phyloP scores from a whole-genome alignment of 495 filamentous ascomycete genomes.

The Elasticomyces elasticus region DNA sequence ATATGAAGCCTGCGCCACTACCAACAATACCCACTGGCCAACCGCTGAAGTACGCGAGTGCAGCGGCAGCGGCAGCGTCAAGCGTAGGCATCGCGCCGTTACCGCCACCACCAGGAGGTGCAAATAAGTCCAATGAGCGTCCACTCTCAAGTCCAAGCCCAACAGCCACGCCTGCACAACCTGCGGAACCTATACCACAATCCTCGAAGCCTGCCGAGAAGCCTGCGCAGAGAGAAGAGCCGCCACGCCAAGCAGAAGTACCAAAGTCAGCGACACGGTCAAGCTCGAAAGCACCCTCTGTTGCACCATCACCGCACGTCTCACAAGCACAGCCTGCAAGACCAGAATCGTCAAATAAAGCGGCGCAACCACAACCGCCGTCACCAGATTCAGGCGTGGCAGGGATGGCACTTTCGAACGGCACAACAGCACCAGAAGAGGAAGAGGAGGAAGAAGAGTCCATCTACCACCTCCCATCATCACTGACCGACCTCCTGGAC shows the following conservation, averaged over 20 bases:
- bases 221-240: conserved; percentile 37
- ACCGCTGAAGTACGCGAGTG: conserved; percentile 90
- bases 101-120: conserved; percentile 69
- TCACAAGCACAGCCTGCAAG: conserved; percentile 21
- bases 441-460: conserved; percentile 62
- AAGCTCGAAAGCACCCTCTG: conserved; percentile 2
- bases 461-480: conserved; percentile 86
- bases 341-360: conserved; percentile 12
- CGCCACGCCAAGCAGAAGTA: conserved; percentile 5
- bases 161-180: too few species aligned
- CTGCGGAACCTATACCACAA: conserved; percentile 33
- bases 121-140: conserved; percentile 38
- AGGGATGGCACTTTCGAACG: conserved; percentile 43
- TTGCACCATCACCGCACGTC: conserved; percentile 1
- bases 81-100: conserved; percentile 88
- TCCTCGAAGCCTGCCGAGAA: conserved; percentile 37
- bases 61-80: conserved; percentile 87
- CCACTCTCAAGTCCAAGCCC: too few species aligned
- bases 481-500: conserved; percentile 78
- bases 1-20: conserved; percentile 86
- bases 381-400: conserved; percentile 24
- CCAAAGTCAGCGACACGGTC: conserved; percentile 20
- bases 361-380: conserved; percentile 17
- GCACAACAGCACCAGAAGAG: conserved; percentile 35
- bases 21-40: conserved; percentile 79